These are phyloP conservation scores for Xerocomus minutiporus DNA, from an alignment of 1,284 basidiomycete genomes.

Conservation along the genomic window DNA sequence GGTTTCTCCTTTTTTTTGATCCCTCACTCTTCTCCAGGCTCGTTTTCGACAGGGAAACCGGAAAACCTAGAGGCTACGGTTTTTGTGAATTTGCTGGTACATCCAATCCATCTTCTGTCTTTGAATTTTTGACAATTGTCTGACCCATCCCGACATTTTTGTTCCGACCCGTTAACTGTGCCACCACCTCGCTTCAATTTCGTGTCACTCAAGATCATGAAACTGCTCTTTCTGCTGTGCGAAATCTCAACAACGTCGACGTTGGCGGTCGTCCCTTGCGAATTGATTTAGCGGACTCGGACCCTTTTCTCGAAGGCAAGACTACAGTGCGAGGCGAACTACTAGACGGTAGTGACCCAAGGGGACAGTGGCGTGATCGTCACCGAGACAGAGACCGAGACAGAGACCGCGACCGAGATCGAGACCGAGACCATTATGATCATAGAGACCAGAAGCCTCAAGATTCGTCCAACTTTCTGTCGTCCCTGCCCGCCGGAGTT, in stretches of 20 bases:
- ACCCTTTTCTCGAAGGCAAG: constrained; percentile 58
- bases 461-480: constrained; percentile 55
- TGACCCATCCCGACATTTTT: constrained; percentile 35
- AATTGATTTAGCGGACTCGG: constrained; percentile 71
- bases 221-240: constrained; percentile 76
- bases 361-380: constrained; percentile 51
- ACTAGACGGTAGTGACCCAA: constrained; percentile 43
- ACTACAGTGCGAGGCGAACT: constrained; percentile 53
- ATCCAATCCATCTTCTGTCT: constrained; percentile 39
- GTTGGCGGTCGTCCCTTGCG: constrained; percentile 82
- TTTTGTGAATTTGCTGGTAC: constrained; percentile 96
- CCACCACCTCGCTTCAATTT: constrained; percentile 8
- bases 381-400: constrained; percentile 31
- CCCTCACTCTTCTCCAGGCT: constrained; percentile 49
- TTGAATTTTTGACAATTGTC: constrained; percentile 31
- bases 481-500: constrained; percentile 73
- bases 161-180: constrained; percentile 12
- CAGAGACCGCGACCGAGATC: constrained; percentile 20
- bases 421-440: constrained; percentile 29
- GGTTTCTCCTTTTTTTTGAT: not conserved
- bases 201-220: constrained; percentile 70
- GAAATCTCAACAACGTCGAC: constrained; percentile 80
- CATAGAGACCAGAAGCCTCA: constrained; percentile 29
- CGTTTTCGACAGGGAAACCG: constrained; percentile 93
- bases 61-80: constrained; percentile 95